Conservation (phyloP, 495 filamentous ascomycete genomes). For the Podospora pseudocomata region DNA sequence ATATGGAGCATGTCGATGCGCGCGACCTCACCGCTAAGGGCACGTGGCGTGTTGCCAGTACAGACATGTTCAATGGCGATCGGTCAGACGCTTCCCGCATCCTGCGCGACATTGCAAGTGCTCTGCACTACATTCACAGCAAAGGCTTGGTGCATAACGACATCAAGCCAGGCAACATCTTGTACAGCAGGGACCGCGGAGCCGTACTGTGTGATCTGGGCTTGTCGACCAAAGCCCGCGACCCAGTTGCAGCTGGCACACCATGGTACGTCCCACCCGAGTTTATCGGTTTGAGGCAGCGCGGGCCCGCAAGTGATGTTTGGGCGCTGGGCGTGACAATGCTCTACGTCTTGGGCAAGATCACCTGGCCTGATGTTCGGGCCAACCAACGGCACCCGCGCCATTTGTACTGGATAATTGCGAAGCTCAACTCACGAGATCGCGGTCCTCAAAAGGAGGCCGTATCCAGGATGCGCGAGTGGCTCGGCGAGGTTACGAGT, state of each 20-base stretch:
- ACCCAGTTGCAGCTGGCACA: slow-evolving; percentile 42
- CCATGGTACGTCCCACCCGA: slow-evolving; percentile 52
- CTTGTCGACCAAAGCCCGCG: slow-evolving; percentile 38
- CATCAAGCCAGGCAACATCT: slow-evolving; percentile 51
- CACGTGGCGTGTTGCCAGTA: slow-evolving; percentile 38
- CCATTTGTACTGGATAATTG: slow-evolving; percentile 48
- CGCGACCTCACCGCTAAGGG: slow-evolving; percentile 40
- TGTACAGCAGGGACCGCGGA: slow-evolving; percentile 49
- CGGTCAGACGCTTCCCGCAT: slow-evolving; percentile 43
- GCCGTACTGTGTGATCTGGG: slow-evolving; percentile 51
- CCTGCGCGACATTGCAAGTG: slow-evolving; percentile 43
- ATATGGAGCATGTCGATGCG: slow-evolving; percentile 52
- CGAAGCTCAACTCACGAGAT: slow-evolving; percentile 30
- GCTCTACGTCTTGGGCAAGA: slow-evolving; percentile 47
- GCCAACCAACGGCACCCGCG: slow-evolving; percentile 40
- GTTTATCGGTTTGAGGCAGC: slow-evolving; percentile 45
- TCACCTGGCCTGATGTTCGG: slow-evolving; percentile 44
- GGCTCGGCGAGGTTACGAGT: slow-evolving; percentile 43
- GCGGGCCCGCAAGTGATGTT: slow-evolving; percentile 46
- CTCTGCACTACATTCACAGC: slow-evolving; percentile 46
- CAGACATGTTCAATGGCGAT: slow-evolving; percentile 41
- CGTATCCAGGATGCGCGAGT: slow-evolving; percentile 43
- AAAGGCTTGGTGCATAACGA: slow-evolving; percentile 47
- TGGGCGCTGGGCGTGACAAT: slow-evolving; percentile 51
- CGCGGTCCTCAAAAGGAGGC: slow-evolving; percentile 36